These are phyloP conservation scores for Acephala macrosclerotiorum DNA, from an alignment of 2,329 filamentous ascomycete genomes.

Conservation along the genomic window DNA sequence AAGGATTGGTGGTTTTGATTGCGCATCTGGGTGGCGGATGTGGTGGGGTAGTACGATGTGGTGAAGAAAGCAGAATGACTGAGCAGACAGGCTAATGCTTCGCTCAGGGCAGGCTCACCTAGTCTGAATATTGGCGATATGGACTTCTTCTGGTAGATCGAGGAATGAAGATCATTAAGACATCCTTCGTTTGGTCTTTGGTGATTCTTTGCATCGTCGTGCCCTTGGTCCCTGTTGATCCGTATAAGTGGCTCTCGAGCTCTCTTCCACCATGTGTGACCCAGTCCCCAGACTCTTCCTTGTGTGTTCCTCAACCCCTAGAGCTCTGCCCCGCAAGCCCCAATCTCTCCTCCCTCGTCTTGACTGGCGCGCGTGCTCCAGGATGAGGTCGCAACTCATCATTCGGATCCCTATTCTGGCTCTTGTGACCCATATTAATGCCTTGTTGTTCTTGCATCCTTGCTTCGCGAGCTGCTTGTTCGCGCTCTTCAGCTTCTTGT, in stretches of 20 bases:
- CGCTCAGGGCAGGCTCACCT: neutral
- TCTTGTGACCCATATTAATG: conserved; percentile 29
- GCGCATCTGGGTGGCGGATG: conserved; percentile 10
- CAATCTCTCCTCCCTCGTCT: conserved; percentile 47
- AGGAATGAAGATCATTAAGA: neutral
- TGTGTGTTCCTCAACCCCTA: conserved; percentile 31
- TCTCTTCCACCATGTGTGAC: neutral
- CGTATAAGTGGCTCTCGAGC: no score
- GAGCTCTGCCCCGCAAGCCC: conserved; percentile 35
- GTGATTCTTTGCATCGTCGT: neutral
- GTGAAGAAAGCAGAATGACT: neutral
- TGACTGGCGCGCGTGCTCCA: conserved; percentile 36
- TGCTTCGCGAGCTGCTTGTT: conserved; percentile 36
- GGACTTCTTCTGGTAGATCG: neutral
- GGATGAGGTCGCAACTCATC: conserved; percentile 32
- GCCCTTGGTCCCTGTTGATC: no score
- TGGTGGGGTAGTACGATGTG: neutral
- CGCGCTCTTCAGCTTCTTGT: conserved; percentile 40
- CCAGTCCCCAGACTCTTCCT: neutral
- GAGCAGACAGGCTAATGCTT: neutral
- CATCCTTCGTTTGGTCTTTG: neutral
- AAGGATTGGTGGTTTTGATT: neutral
- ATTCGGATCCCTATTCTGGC: conserved; percentile 33
- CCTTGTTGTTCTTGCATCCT: conserved; percentile 37
- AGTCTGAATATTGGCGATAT: neutral